Evolutionary conservation across 352 stramenopile genomes (phyloP).

Genomic region (Achlya hypogyna): DNA sequence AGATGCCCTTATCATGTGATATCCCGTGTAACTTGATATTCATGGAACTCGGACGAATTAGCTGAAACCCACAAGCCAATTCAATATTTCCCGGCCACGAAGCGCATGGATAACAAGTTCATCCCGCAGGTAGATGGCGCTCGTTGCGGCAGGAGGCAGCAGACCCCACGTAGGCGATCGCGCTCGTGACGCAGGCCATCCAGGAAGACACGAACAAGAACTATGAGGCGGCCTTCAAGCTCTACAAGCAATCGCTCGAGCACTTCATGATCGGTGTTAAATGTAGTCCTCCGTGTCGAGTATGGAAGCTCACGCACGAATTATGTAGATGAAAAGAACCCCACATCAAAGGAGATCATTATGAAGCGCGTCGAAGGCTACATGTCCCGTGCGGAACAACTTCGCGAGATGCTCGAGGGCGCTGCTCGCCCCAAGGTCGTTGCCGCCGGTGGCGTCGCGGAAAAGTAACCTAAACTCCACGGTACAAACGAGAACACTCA

Average conservation of each 20-base stretch:
- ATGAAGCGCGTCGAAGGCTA: conserved; percentile 86
- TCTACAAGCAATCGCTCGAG: conserved; percentile 86
- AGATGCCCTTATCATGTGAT: too few species aligned
- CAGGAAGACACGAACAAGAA: conserved; percentile 85
- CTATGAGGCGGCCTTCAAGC: conserved; percentile 75
- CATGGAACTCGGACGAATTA: not conserved
- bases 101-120: conserved; percentile 83
- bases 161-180: conserved; percentile 41
- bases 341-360: conserved; percentile 83
- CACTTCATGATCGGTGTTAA: conserved; percentile 87
- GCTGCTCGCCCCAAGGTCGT: conserved; percentile 43
- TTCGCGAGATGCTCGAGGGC: conserved; percentile 76
- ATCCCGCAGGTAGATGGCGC: conserved; percentile 48
- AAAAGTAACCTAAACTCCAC: conserved; percentile 44
- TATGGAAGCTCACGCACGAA: not conserved
- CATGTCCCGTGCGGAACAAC: conserved; percentile 82
- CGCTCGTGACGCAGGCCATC: conserved; percentile 81
- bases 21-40: not conserved
- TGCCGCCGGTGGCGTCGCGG: conserved; percentile 38
- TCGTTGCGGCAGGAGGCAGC: not conserved
- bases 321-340: conserved; percentile 83
- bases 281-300: conserved; percentile 34
- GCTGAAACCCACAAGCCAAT: conserved; percentile 7
- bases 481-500: not conserved
- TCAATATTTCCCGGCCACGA: too few species aligned